Percentiles rank a stretch among this genome's conserved stretches.
Conservation (phyloP, 1,284 basidiomycete species). For the Ganoderma boninense region DNA sequence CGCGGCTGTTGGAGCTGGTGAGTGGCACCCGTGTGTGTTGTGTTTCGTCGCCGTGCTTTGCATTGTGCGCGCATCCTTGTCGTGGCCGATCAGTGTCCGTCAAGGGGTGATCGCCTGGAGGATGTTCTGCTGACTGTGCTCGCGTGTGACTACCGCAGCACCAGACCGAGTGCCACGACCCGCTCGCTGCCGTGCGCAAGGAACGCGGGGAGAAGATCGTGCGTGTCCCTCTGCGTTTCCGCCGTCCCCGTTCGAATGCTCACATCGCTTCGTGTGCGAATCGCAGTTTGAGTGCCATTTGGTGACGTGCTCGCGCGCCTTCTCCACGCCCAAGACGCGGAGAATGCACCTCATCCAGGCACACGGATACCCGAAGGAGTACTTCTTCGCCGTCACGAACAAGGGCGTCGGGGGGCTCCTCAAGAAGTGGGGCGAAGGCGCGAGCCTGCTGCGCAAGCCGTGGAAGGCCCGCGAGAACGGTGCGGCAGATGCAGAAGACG, state of each 20-base stretch:
- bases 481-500: conserved; percentile 36
- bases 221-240: conserved; percentile 43
- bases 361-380: conserved; percentile 87
- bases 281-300: conserved; percentile 87
- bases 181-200: conserved; percentile 74
- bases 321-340: conserved; percentile 79
- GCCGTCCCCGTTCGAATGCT: background rate
- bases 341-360: conserved; percentile 84
- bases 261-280: background rate
- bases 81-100: background rate
- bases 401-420: conserved; percentile 84
- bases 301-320: conserved; percentile 68
- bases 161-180: conserved; percentile 88
- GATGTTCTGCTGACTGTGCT: background rate
- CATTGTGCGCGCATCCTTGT: too few relatives aligned
- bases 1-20: conserved; percentile 78
- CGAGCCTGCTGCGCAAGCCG: conserved; percentile 72
- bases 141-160: conserved; percentile 58
- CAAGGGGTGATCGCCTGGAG: background rate
- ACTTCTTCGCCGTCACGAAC: conserved; percentile 89
- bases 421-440: conserved; percentile 81
- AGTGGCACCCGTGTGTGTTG: conserved; percentile 43
- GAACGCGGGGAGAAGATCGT: conserved; percentile 92
- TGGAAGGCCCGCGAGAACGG: conserved; percentile 62
- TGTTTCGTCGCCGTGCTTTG: background rate